Percentiles rank a stretch among this genome's conserved stretches.
phyloP scores from a whole-genome alignment of 257 asterid genomes.

The Solanum appendiculatum region DNA sequence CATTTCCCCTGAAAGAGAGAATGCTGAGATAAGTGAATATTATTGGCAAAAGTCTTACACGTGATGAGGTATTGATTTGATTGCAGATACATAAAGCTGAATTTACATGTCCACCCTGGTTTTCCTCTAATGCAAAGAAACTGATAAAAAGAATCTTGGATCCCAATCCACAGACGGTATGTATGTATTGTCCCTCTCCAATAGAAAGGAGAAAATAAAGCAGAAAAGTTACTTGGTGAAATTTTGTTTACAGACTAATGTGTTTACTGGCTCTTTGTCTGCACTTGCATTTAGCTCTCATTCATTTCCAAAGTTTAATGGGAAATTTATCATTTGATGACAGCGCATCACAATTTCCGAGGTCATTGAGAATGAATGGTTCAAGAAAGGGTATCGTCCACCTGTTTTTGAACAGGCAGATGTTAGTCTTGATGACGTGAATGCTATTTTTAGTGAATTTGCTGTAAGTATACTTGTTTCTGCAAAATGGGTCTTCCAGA shows the following conservation, averaged over 20 bases:
- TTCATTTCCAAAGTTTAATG: background rate
- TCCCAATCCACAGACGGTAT: constrained; percentile 84
- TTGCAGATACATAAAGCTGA: constrained; percentile 91
- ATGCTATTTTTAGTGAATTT: constrained; percentile 60
- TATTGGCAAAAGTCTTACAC: background rate
- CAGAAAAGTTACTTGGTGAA: background rate
- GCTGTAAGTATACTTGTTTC: constrained; percentile 30
- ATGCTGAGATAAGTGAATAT: background rate
- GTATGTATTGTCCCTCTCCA: constrained; percentile 5
- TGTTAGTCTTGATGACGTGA: constrained; percentile 73
- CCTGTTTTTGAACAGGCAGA: constrained; percentile 75
- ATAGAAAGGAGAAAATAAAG: background rate
- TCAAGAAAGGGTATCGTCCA: constrained; percentile 82
- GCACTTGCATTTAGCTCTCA: background rate
- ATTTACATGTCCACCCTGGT: constrained; percentile 82
- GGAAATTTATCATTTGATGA: constrained; percentile 4
- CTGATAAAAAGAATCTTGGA: constrained; percentile 83
- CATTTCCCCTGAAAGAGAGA: background rate
- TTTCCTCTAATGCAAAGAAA: constrained; percentile 75
- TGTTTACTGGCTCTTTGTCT: background rate
- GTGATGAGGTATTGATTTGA: constrained; percentile 2
- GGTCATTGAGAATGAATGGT: constrained; percentile 87
- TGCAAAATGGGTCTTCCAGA: background rate
- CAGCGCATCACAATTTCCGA: constrained; percentile 80
- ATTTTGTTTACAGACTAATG: background rate